These are phyloP conservation scores for Artemisia tridentata DNA, from an alignment of 129 eudicot genomes.

Conservation along the genomic window DNA sequence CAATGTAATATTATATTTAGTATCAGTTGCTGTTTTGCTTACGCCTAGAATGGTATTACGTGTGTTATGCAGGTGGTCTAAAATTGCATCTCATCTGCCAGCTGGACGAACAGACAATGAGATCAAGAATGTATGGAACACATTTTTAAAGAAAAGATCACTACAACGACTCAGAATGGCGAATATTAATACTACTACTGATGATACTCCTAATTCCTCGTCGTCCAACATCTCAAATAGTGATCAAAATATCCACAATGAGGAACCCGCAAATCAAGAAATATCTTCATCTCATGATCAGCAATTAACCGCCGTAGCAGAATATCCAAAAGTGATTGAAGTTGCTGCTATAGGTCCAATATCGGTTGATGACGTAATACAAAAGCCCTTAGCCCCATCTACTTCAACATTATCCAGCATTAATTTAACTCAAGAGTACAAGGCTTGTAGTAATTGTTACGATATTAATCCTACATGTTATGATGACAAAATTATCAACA, in stretches of 20 bases:
- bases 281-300: slow-evolving; percentile 2
- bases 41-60: too few relatives aligned
- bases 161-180: too few relatives aligned
- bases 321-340: not conserved
- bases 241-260: too few relatives aligned
- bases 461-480: too few relatives aligned
- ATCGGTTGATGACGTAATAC: not conserved
- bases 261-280: slow-evolving; percentile 1
- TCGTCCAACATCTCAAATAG: too few relatives aligned
- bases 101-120: slow-evolving; percentile 92
- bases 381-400: slow-evolving; percentile 27
- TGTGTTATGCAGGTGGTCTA: slow-evolving; percentile 65
- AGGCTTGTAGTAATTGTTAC: too few relatives aligned
- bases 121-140: slow-evolving; percentile 87
- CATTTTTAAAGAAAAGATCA: slow-evolving; percentile 65
- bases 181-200: not conserved
- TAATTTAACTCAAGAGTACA: too few relatives aligned
- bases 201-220: too few relatives aligned
- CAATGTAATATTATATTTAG: too few relatives aligned
- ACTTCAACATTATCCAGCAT: slow-evolving; percentile 32
- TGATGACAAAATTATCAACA: not conserved
- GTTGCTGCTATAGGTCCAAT: not conserved
- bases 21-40: too few relatives aligned
- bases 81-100: slow-evolving; percentile 76
- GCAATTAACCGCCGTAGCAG: not conserved